Evolutionary conservation across 2,329 filamentous ascomycete species (phyloP), one percentile per base, ranked within the genome.

Genomic region (Neofusicoccum cordaticola): DNA sequence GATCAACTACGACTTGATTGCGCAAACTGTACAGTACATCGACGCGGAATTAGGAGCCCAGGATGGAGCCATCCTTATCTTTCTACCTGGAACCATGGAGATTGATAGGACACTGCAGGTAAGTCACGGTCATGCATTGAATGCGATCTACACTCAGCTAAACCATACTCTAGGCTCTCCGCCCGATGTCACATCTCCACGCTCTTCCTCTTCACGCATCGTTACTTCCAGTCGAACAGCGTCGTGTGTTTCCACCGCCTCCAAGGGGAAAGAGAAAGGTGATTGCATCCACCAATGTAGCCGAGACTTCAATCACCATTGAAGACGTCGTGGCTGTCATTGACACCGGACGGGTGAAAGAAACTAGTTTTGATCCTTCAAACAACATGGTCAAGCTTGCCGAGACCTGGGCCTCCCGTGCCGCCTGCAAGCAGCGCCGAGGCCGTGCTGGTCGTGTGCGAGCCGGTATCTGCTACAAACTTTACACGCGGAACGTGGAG

Each of bases 271-370:
- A 92, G 78, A 86, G 95, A 41, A 99, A 99, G 78, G 87, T 99
- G 12, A 91, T 99, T 39, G 91, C 94, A 6, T 92, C 95, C 0
- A 99, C 95, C 50, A 99, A 99, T 72, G 94, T 99, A 2, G 95
- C 95, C 1, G 95, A 99, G 76, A 99, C 95, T 0, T 98, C 95
- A 2, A 98, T 99, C 75, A 99, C 95, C 0, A 99, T 99, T 66
- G 93, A 97, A 73, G 95, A 99, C 73, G 91, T 99, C 62, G 91
- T 98, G 2, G 94, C 92, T 2, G 95, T 99, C 51, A 94, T 99
- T 68, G 95, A 99, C 75, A 95, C 90, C 11, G 95, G 95, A 34
- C 89, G 92, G 62, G 95, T 99, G 66, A 99, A 99, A 74, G 94
- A 99, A 77, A 99, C 93, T 0, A 94, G 91, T 74, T 98, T 93